A percentile compares a stretch with the other conserved stretches of the same genome.
Conservation (phyloP, 306 rosid genomes). For the Medicago arabica region DNA sequence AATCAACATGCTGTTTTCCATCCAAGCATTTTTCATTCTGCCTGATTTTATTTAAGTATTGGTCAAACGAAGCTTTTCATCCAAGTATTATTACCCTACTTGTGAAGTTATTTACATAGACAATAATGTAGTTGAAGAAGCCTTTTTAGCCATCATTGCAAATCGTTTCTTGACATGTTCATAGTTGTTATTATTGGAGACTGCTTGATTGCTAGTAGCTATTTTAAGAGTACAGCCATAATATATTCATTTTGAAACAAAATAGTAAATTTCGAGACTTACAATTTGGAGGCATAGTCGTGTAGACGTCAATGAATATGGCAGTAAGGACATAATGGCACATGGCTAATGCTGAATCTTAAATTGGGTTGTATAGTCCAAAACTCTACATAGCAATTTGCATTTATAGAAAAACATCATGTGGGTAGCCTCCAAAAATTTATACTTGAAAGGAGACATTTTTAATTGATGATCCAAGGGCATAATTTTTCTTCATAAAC, state of each 20-base stretch:
- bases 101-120: conserved; percentile 9
- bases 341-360: conserved; percentile 24
- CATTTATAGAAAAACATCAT: conserved; percentile 15
- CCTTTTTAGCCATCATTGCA: not conserved
- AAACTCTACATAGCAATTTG: conserved; percentile 27
- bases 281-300: not conserved
- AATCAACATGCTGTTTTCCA: not conserved
- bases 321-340: conserved; percentile 18
- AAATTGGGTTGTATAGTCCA: not conserved
- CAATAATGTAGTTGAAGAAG: not conserved
- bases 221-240: not conserved
- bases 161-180: conserved; percentile 4
- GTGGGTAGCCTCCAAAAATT: conserved; percentile 32
- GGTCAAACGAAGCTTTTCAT: conserved; percentile 9
- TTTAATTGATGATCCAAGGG: conserved; percentile 38
- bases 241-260: not conserved
- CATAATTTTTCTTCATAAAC: conserved; percentile 47
- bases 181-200: not conserved
- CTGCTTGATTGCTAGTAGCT: not conserved
- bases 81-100: not conserved
- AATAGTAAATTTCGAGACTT: conserved; percentile 3
- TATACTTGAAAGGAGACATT: conserved; percentile 25
- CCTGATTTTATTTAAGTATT: not conserved
- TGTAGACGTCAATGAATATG: conserved; percentile 16
- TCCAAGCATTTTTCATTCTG: not conserved